A percentile compares a stretch with the other conserved stretches of the same genome.
Conservation (phyloP, 176 grass and related monocot species). For the Echinochloa phyllopogon region DNA sequence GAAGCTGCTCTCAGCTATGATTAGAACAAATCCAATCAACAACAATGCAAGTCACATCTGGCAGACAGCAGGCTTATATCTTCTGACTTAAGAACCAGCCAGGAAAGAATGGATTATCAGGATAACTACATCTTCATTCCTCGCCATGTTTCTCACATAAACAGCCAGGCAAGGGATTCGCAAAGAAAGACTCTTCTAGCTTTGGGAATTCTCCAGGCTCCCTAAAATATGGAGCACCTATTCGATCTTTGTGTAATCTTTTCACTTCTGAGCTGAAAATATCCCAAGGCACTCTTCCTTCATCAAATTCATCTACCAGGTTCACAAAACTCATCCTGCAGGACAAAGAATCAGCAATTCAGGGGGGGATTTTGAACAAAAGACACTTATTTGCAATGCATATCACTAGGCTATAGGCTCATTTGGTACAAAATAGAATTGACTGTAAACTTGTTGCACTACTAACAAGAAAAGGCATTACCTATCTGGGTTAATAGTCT, state of each 20-base stretch:
- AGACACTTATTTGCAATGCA: neutral
- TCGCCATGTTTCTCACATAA: conserved; percentile 81
- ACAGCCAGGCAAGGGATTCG: conserved; percentile 90
- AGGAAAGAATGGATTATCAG: conserved; percentile 13
- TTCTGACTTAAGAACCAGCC: neutral
- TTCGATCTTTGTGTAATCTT: conserved; percentile 68
- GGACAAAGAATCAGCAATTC: conserved; percentile 32
- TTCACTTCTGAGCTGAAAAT: conserved; percentile 88
- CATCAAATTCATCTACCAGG: conserved; percentile 84
- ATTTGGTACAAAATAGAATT: conserved; percentile 1
- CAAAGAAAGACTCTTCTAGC: conserved; percentile 93
- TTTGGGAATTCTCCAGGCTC: conserved; percentile 91
- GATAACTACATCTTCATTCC: conserved; percentile 38
- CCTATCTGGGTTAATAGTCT: conserved; percentile 93
- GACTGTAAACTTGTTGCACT: neutral
- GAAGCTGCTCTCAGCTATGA: conserved; percentile 5
- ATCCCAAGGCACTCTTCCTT: conserved; percentile 77
- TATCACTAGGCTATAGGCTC: neutral
- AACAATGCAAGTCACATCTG: neutral
- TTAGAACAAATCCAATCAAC: neutral
- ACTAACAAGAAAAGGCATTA: conserved; percentile 42
- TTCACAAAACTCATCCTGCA: conserved; percentile 83
- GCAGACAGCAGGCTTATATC: conserved; percentile 7
- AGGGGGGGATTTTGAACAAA: neutral
- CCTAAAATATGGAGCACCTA: conserved; percentile 77